Base-by-base conservation (phyloP, 108 stramenopile genomes). In the Pelagomonas calceolata region DNA sequence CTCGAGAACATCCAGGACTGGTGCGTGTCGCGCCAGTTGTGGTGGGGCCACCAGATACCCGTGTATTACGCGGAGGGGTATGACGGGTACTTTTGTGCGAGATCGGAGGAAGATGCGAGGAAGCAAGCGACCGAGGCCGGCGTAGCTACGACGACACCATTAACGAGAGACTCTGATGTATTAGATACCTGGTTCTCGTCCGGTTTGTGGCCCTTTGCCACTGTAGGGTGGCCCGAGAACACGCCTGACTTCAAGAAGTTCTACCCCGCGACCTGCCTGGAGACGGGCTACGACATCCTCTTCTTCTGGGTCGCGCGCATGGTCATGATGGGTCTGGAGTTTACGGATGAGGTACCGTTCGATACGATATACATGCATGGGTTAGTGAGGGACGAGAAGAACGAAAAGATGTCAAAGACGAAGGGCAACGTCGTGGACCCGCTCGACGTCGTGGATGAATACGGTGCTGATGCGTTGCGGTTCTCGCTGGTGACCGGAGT, bases 301-400 rank as follows among this genome's bases (percentile, higher is more conserved):
- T 99, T 99, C 83, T 99, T 99, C 78, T 99, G 98, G 98, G 98
- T 99, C n/a, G 98, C 98, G 36, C 86, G 96, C 65, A 95, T 95
- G 98, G 96, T 91, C 66, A 97, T 96, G 94, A 87, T 99, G 86
- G 94, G 96, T 64, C 77, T 94, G 32, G 93, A 95, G 76, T 73
- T 91, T 60, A 90, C 92, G 30, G 93, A 86, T 0, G 84, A 93
- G 64, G 82, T 85, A 73, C 98, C 98, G n/a, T 99, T 99, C 79
- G 74, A 88, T 67, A 89, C 88, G 0, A 84, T 98, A 68, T 92
- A 92, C 73, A 71, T 97, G 36, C 94, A 95, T 76, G 92, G 91
- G n/a, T 84, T 98, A 39, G 95, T 98, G 34, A 90, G 95, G 46
- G 98, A 96, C 70, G 88, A 84, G 10, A 87, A 93, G 81, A 95